Base-by-base conservation (phyloP, 495 filamentous ascomycete genomes). In the Penicillium bovifimosum region DNA sequence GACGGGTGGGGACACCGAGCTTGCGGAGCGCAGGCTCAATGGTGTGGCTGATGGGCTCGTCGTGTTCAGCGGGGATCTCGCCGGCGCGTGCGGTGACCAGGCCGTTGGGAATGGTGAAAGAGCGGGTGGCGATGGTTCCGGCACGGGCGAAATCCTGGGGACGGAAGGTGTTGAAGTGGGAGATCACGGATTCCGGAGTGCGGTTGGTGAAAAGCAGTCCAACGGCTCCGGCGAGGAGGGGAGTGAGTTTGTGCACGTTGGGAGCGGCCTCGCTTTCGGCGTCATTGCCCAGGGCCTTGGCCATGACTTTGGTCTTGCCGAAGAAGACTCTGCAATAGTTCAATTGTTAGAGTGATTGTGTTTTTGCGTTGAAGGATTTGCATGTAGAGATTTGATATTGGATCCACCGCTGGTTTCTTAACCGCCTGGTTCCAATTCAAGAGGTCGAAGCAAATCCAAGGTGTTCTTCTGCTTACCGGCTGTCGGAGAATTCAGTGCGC, bases 231-330 rank as follows among this genome's bases (percentile, higher is more conserved):
- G 74, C 68, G 9, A 98, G 79, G 74, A 86, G 80, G n/a, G 76
- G 70, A 4, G 81, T 73, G 36, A 98, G 84, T 36, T 71, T 69
- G 69, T 83, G 76, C 61, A 92, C 77, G 62, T 85, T 84, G 40
- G 84, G 78, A 57, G 87, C 85, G 70, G 87, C 82, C 70, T 90
- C 87, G 60, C 83, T 82, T 62, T 89, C 87, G 58, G 82, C 74
- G 51, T 72, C 83, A 38, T 76, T 74, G 59, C 91, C 92, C 9
- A 98, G 85, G 45, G 93, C 90, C 72, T 89, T 86, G 52, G 89
- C 86, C 87, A 96, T 97, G 63, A 96, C 91, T 75, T 96, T 96
- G 41, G 92, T 97, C 71, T 96, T 97, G 69, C 93, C 93, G 70
- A 96, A 96, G 82, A 96, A 96, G 66, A 98, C 67, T 53, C 92